Conservation (phyloP, 768 basidiomycete genomes). For the Lactifluus pinguis region DNA sequence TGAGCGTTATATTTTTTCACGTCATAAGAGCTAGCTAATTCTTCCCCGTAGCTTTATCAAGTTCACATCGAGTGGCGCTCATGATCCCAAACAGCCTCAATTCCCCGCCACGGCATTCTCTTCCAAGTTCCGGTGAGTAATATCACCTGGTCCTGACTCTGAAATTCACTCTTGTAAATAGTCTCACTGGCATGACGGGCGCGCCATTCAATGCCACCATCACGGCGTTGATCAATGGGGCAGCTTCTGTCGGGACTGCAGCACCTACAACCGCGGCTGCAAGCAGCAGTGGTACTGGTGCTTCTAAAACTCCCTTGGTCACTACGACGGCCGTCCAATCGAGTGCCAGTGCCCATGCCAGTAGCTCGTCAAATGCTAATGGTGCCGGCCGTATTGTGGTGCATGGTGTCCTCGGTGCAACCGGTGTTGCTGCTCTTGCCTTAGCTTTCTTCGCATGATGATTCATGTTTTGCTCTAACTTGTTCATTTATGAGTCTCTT, state of each 20-base stretch:
- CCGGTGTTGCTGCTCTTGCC: constrained; percentile 16
- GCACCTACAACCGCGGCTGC: constrained; percentile 15
- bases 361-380: background rate
- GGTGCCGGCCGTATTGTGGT: constrained; percentile 17
- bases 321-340: constrained; percentile 13
- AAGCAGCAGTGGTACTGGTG: constrained; percentile 18
- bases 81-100: constrained; percentile 43
- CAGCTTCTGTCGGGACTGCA: constrained; percentile 31
- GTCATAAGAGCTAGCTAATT: background rate
- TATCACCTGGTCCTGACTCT: background rate
- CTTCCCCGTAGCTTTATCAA: constrained; percentile 58
- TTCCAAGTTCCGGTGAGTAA: constrained; percentile 61
- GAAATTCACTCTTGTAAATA: constrained; percentile 23
- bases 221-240: constrained; percentile 49
- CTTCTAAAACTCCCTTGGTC: constrained; percentile 5
- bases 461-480: background rate
- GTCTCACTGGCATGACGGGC: constrained; percentile 64
- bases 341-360: constrained; percentile 2
- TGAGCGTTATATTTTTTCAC: constrained; percentile 24
- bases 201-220: constrained; percentile 44
- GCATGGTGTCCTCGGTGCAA: constrained; percentile 18
- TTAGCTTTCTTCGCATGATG: constrained; percentile 5
- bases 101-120: constrained; percentile 68
- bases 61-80: constrained; percentile 48
- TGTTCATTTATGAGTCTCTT: background rate